Base-by-base conservation (phyloP, 148 eudicot species). In the Rhododendron ferrugineum region DNA sequence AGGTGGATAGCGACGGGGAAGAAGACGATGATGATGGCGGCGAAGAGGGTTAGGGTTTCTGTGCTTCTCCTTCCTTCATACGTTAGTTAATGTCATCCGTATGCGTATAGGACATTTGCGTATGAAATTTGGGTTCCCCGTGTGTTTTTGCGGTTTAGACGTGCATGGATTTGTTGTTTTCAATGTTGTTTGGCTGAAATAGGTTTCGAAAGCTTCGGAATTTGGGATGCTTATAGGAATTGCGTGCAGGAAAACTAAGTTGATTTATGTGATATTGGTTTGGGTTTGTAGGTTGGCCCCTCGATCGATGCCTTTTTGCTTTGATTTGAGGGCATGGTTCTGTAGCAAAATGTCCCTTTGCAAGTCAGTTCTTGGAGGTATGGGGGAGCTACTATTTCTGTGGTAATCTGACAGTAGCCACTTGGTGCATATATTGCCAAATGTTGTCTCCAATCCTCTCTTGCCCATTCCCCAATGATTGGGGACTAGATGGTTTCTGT, bases 1-100 rank as follows among this genome's bases (percentile, higher is more conserved):
- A 2, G 74, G 75, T 70, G 75, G 40, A 70, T 32, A 32, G 20
- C 37, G 75, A 70, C n/a, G 99, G 91, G 11, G 98, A 96, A 0
- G 98, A 96, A 0, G 99, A 96, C 56, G 98, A 96, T 42, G 99
- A 94, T 8, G 99, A 96, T 0, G 97, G 89, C 14, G 92, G 88
- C 18, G 98, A 96, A 86, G 97, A 94, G 75, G 98, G 98, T 96
- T 82, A 91, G 91, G 85, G 81, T 83, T 82, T 74, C 66, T 88
- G 20, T 28, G 73, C 14, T 13, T 70, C 36, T 28, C 52, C 18
- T 54, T 22, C 22, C 1, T 32, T 30, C 60, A 28, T 75, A 20
- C 6, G 20, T 20, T 20, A 58, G n/a, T 58, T 6, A 68, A 14
- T 79, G 28, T 18, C 3, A 22, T 36, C 2, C 16, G 8, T n/a